Evolutionary conservation across 495 filamentous ascomycete species (phyloP), one percentile per base, ranked within the genome.

Genomic region (Cudoniella acicularis): DNA sequence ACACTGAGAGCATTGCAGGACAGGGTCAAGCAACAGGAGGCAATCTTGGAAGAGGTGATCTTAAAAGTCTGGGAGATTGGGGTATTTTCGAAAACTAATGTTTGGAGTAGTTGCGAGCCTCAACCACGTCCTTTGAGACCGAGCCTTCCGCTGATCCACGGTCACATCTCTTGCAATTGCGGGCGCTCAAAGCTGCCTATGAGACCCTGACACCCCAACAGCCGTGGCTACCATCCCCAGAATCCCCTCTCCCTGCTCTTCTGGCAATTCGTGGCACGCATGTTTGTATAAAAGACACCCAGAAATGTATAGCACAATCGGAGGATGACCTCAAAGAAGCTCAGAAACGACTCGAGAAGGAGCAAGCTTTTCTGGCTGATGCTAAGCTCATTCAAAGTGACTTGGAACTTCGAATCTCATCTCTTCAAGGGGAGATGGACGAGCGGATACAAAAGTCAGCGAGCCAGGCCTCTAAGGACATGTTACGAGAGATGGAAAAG

Each of bases 201-300:
- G 78, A 83, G 30, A 76, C 79, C 23, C 69, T 88, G 18, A 75
- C 84, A 13, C 76, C 82, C 23, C 71, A 76, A 18, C 79, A 86
- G 42, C 83, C 85, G 18, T 79, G 80, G 53, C 74, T 92, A 20
- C 89, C 90, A 22, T 72, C 75, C 10, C 72, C 83, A 8, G 82
- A 80, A 17, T 92, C 90, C 18, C 77, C 83, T 22, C 69, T 95
- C 9, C 88, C 89, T 4, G 81, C 85, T 21, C 76, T 95, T 0
- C 69, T 95, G 8, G 89, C 89, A 1, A 69, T 89, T 24, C 81
- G 86, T 27, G 83, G 81, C 56, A 86, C 83, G 1, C 75, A 83
- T 27, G 79, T 79, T 41, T 82, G 84, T 21, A 81, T 90, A 48
- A 67, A 77, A 41, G 86, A 88, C 58, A 86, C 82, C 21, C 84